Base-by-base conservation (phyloP, 345 rosid genomes). In the Hibiscus tridactylites region DNA sequence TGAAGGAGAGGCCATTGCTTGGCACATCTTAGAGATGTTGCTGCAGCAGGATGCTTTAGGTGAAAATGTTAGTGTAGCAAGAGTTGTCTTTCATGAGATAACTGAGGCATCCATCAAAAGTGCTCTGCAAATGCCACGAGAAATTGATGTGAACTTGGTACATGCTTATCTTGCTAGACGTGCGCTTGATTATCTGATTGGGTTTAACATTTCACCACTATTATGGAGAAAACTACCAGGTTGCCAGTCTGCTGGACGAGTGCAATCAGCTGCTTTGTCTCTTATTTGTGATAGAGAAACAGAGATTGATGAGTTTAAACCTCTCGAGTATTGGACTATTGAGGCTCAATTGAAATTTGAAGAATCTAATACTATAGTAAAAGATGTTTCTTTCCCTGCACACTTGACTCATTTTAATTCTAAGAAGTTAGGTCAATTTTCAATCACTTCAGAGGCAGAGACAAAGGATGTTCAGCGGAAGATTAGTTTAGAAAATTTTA, bases 1-100 rank as follows among this genome's bases (percentile, higher is more conserved):
- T 73, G 99, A 95, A 87, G 97, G 99, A 75, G 99, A 95, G 86
- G 99, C 99, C 79, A 95, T 92, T 81, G 91, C 99, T 72, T 95
- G 97, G 99, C 99, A 92, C 87, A 90, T 95, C 79, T 71, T 88
- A 73, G 99, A 95, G 93, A 95, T 95, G 99, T 77, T 95, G 80
- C 92, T 78, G 67, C 97, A 92, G 72, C 97, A 92, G 78, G 97
- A 90, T 85, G 97, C 96, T 74, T 86, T 95, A 77, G 84, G 58
- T 67, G 86, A 85, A 77, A 86, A 83, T 73, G 79, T 88, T 74
- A 85, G 81, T 60, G 86, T 92, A 67, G 90, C 96, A 39, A 90
- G 99, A 82, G 97, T 91, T 75, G 96, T 88, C 76, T 95, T 95
- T 76, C 91, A 92, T 78, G 97, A 95, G 80, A 95, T 95, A 79